Evolutionary conservation across 2,329 filamentous ascomycete species (phyloP), one percentile per base, ranked within the genome.

Genomic region (Escovopsis sp.): DNA sequence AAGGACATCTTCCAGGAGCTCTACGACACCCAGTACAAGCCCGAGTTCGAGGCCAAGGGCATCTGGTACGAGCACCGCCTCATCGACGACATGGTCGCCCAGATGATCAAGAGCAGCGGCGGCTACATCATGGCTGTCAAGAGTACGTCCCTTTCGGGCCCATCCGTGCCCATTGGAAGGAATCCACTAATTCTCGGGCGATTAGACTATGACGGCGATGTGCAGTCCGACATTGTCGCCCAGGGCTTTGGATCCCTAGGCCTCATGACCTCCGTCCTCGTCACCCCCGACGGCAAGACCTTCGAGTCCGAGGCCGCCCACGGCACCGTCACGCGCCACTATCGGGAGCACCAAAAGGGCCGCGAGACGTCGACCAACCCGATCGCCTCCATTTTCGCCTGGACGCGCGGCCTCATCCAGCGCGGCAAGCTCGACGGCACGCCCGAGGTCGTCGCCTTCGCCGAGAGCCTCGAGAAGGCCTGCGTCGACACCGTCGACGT

Each of bases 1-100:
- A 96, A 96, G 78, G 90, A 98, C 55, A 92, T 96, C 60, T 98
- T 98, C 76, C 83, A 98, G 72, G 82, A 92, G 54, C 76, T 96
- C 51, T 98, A 88, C 64, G 84, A 96, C 44, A 72, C 70, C 40
- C 66, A 79, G 50, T 98, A 96, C 70, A 79, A 82, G 70, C 70
- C 74, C 57, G 72, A 84, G 31, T 96, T 96, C 50, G 87, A 94
- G 57, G 79, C 78, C 53, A 84, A 86, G 70, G 74, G 74, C 43
- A 93, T 96, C 65, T 96, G 90, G 90, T 96, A 98, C 58, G 90
- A 98, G 77, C 90, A 98, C 68, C 82, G 90, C 53, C 71, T 98
- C 48, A 96, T 98, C 55, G 90, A 98, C 64, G 90, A 98, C 65
- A 96, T 98, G 90, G 90, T 98, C 45, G 90, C 90, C 34, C 90